Percentiles rank a stretch among this genome's conserved stretches.
phyloP scores from a whole-genome alignment of 495 filamentous ascomycete genomes.

The Lophiostoma macrostomum region DNA sequence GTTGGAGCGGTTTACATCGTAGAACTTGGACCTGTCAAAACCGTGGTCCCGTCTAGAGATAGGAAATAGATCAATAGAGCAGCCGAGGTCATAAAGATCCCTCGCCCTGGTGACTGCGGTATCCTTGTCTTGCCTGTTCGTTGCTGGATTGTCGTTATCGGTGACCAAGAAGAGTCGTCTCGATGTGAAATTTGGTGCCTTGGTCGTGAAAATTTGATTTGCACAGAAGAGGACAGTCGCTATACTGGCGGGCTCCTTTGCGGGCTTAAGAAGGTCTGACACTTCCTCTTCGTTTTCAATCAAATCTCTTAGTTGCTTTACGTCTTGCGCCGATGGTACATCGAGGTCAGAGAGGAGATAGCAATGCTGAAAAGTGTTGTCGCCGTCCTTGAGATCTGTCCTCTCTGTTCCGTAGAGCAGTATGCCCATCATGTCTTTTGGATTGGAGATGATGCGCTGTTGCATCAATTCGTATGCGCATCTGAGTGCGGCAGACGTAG shows the following conservation, averaged over 20 bases:
- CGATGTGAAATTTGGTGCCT: conserved; percentile 89
- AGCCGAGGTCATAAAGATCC: conserved; percentile 92
- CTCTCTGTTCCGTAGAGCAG: conserved; percentile 89
- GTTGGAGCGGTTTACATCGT: conserved; percentile 53
- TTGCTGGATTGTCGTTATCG: conserved; percentile 82
- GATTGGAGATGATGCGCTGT: conserved; percentile 94
- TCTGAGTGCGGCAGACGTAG: conserved; percentile 80
- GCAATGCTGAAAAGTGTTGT: conserved; percentile 78
- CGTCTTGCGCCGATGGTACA: conserved; percentile 79
- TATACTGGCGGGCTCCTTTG: conserved; percentile 68
- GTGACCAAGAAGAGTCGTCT: conserved; percentile 92
- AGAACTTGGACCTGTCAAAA: conserved; percentile 86
- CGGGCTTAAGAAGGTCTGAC: conserved; percentile 60
- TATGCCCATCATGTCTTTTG: conserved; percentile 96
- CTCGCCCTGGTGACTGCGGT: conserved; percentile 83
- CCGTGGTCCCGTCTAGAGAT: conserved; percentile 70
- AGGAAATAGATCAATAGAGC: conserved; percentile 90
- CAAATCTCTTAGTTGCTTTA: conserved; percentile 70
- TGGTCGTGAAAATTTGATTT: conserved; percentile 95
- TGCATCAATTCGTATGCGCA: conserved; percentile 95
- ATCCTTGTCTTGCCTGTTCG: conserved; percentile 66
- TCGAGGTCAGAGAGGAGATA: conserved; percentile 90
- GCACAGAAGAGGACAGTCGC: conserved; percentile 89
- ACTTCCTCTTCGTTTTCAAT: conserved; percentile 71
- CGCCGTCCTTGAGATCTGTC: conserved; percentile 72